These are phyloP conservation scores for Akanthomyces dipterigenus DNA, from an alignment of 2,329 filamentous ascomycete species.

Conservation along the genomic window DNA sequence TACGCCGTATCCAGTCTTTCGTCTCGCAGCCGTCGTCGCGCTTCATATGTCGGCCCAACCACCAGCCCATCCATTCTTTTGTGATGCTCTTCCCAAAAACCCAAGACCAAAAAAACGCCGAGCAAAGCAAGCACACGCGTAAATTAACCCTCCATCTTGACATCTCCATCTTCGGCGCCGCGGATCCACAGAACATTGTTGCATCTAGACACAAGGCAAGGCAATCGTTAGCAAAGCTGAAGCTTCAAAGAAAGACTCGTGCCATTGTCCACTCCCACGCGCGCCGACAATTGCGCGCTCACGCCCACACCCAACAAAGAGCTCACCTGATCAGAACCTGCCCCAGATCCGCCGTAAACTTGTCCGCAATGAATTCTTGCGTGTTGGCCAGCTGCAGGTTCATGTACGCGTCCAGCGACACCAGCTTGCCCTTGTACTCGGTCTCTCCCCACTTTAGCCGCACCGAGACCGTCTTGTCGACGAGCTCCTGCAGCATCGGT, in stretches of 20 bases:
- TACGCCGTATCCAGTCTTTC: not conserved
- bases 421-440: slow-evolving; percentile 90
- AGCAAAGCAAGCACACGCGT: not conserved
- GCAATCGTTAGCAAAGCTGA: slow-evolving; percentile 1
- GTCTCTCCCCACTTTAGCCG: slow-evolving; percentile 97
- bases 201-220: slow-evolving; percentile 47
- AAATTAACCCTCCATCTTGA: slow-evolving; percentile 49
- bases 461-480: slow-evolving; percentile 85
- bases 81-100: not conserved
- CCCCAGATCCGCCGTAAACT: slow-evolving; percentile 76
- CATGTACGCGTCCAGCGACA: slow-evolving; percentile 97
- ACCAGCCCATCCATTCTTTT: not conserved
- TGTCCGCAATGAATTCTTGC: slow-evolving; percentile 85
- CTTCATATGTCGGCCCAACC: not conserved
- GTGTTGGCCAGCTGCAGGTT: slow-evolving; percentile 90
- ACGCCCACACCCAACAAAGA: not conserved
- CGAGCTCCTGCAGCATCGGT: slow-evolving; percentile 88
- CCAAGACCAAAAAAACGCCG: slow-evolving; percentile 8
- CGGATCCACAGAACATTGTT: slow-evolving; percentile 97
- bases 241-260: too few relatives aligned
- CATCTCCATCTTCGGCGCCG: slow-evolving; percentile 45
- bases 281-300: too few relatives aligned
- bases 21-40: not conserved
- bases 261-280: too few relatives aligned
- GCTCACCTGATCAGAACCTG: slow-evolving; percentile 82